Percentiles rank a stretch among this genome's conserved stretches.
Conservation (phyloP, 257 asterid genomes). For the Agastache rugosa region DNA sequence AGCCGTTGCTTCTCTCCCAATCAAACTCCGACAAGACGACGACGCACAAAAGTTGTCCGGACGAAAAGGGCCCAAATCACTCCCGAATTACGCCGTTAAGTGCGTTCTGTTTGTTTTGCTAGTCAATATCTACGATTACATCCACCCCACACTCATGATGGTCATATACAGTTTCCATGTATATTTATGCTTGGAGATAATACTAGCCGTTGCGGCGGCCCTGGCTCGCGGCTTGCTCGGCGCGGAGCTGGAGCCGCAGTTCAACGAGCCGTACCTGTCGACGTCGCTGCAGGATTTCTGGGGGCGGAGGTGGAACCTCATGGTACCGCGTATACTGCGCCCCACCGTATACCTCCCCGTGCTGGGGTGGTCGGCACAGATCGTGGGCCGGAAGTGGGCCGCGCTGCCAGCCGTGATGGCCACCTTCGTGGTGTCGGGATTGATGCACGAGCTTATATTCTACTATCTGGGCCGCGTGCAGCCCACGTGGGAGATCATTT, state of each 20-base stretch:
- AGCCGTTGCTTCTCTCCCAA: conserved; percentile 70
- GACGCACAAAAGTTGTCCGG: no score
- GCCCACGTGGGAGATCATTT: conserved; percentile 76
- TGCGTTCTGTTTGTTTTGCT: conserved; percentile 49
- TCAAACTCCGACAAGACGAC: conserved; percentile 43
- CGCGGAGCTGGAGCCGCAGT: conserved; percentile 84
- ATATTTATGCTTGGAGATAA: conserved; percentile 60
- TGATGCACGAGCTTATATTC: conserved; percentile 78
- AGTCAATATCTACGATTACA: conserved; percentile 44
- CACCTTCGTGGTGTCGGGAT: conserved; percentile 60
- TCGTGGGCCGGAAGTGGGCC: conserved; percentile 66
- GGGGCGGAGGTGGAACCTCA: conserved; percentile 92
- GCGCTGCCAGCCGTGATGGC: conserved; percentile 58
- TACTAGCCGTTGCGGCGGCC: conserved; percentile 56
- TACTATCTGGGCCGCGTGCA: conserved; percentile 61
- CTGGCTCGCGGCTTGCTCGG: conserved; percentile 58
- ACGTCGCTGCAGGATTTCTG: conserved; percentile 83
- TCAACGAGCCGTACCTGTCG: conserved; percentile 74
- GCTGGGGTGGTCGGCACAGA: conserved; percentile 36
- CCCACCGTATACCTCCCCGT: conserved; percentile 75
- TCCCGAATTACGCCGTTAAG: conserved; percentile 54
- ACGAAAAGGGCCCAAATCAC: conserved; percentile 28
- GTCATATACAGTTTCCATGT: conserved; percentile 55
- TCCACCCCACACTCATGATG: conserved; percentile 42
- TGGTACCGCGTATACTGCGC: conserved; percentile 73